Percentiles rank a stretch among this genome's conserved stretches.
Evolutionary conservation across 257 asterid genomes (phyloP).

Genomic region (Eustoma russellianum): DNA sequence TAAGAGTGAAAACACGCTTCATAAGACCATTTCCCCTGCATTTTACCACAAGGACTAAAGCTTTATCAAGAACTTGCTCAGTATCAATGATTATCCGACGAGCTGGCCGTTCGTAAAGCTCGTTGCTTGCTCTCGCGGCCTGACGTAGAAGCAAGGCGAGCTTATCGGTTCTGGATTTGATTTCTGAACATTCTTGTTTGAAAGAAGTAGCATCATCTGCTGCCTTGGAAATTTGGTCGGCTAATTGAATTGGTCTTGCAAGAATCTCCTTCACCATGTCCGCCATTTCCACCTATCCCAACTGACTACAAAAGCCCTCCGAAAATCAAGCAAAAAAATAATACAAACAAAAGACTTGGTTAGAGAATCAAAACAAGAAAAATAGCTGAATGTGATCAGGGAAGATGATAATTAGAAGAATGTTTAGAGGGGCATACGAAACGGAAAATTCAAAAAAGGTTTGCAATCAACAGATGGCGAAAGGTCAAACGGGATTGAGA

Average conservation of each 20-base stretch:
- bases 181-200: slow-evolving; percentile 25
- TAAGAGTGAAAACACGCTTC: slow-evolving; percentile 25
- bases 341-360: neutral
- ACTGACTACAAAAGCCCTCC: neutral
- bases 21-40: slow-evolving; percentile 21
- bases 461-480: no score
- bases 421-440: no score
- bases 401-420: no score
- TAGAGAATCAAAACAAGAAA: no score
- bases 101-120: slow-evolving; percentile 37
- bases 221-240: slow-evolving; percentile 34
- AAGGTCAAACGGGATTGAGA: no score
- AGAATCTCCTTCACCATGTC: slow-evolving; percentile 38
- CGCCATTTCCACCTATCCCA: slow-evolving; percentile 14
- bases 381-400: no score
- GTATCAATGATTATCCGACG: slow-evolving; percentile 29
- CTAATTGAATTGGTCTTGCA: slow-evolving; percentile 33
- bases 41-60: slow-evolving; percentile 17
- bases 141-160: slow-evolving; percentile 28
- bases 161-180: slow-evolving; percentile 30
- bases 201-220: slow-evolving; percentile 26
- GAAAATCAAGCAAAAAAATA: neutral
- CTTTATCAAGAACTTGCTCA: slow-evolving; percentile 24
- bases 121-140: slow-evolving; percentile 34
- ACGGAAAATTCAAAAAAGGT: no score